Evolutionary conservation across 768 basidiomycete species (phyloP), one percentile per base, ranked within the genome.

Genomic region (Leucogyrophana mollusca): DNA sequence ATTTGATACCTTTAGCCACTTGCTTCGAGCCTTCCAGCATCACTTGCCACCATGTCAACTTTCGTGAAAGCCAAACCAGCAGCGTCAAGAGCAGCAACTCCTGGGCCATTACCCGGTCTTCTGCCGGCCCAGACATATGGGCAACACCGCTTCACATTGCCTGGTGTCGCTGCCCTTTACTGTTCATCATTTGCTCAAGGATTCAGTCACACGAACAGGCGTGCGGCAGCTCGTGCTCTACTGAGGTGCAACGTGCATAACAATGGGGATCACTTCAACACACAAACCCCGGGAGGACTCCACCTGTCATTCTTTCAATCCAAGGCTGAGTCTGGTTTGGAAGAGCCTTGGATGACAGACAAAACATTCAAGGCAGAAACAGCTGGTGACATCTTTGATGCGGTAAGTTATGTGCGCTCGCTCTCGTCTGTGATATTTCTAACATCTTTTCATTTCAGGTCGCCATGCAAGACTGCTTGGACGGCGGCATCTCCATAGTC

Each of bases 381-480:
- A 3, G 18, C 46, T 10, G 23, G 16, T 5, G 50, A 51, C 20
- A 4, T 51, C 10, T 51, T 51, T 43, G 50, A 51, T 43, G 45
- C 35, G 8, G 45, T 51, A 18, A 2, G 43, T 37, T n/a, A n/a
- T n/a, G n/a, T n/a, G n/a, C n/a, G n/a, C n/a, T n/a, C n/a, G 27
- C 17, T 6, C 9, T 21, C 23, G 24, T 14, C 27, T n/a, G 14
- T 35, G 30, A 30, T 11, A 27, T 27, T 44, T 32, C 24, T 11
- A 27, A 17, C 14, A 32, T 18, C 27, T n/a, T 10, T 25, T 40
- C 24, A 20, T 13, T 30, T 5, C 24, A 51, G 50, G 21, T 39
- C 16, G n/a, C 39, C 4, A 50, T 50, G 43, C 46, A 52, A 27
- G 51, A 52, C 21, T 21, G n/a, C 16, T 35, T 52, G 8, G 47